A percentile compares a stretch with the other conserved stretches of the same genome.
Evolutionary conservation across 78 protist species (phyloP).

Genomic region (Bigelowiella natans): DNA sequence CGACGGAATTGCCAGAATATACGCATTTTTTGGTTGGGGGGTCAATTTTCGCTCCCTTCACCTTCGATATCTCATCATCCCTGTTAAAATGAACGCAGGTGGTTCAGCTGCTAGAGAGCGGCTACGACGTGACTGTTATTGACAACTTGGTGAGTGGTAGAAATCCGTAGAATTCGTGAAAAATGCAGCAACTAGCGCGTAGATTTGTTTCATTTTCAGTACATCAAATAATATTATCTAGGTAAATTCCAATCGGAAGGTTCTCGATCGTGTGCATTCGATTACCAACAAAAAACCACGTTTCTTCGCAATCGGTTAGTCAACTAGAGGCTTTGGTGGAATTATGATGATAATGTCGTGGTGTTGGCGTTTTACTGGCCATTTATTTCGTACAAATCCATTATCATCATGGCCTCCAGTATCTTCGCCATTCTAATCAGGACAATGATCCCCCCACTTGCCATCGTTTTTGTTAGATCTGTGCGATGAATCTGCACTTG

Average conservation of each 20-base stretch:
- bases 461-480: too few relatives aligned
- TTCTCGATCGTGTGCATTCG: neutral
- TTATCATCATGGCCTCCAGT: too few relatives aligned
- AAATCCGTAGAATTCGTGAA: neutral
- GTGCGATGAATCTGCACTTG: neutral
- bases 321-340: too few relatives aligned
- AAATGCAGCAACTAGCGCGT: neutral
- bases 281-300: neutral
- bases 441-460: too few relatives aligned
- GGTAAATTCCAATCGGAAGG: neutral
- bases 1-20: too few relatives aligned
- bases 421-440: too few relatives aligned
- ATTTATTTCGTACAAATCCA: too few relatives aligned
- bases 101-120: slow-evolving; percentile 53
- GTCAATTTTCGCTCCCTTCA: neutral
- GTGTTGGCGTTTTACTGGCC: too few relatives aligned
- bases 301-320: neutral
- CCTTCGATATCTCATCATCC: neutral
- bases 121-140: slow-evolving; percentile 65
- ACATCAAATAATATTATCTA: too few relatives aligned
- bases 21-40: too few relatives aligned
- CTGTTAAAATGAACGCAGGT: neutral
- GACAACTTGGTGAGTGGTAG: slow-evolving; percentile 52
- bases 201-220: too few relatives aligned
- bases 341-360: too few relatives aligned